Percentiles rank a stretch among this genome's conserved stretches.
Conservation (phyloP, 2,329 filamentous ascomycete species). For the Colletotrichum tabaci region DNA sequence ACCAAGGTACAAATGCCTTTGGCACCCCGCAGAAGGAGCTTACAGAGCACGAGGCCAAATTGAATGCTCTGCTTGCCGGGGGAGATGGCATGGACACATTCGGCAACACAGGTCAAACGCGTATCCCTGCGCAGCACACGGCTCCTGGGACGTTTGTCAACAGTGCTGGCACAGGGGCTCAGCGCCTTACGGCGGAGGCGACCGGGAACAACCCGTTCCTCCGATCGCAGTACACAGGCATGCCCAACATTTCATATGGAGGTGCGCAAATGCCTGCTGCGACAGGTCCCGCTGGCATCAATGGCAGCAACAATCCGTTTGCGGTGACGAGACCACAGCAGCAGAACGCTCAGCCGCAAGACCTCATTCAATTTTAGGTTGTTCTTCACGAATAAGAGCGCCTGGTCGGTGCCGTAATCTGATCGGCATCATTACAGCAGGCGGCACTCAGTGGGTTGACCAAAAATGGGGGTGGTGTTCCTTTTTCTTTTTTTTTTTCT, state of each 20-base stretch:
- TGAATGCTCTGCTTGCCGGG: slow-evolving; percentile 87
- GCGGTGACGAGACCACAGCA: slow-evolving; percentile 66
- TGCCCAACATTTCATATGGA: slow-evolving; percentile 73
- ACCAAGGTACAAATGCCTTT: slow-evolving; percentile 27
- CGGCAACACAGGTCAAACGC: slow-evolving; percentile 95
- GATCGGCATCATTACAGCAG: slow-evolving; percentile 18
- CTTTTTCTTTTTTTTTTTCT: background rate
- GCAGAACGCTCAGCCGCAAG: slow-evolving; percentile 64
- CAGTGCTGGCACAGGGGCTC: slow-evolving; percentile 87
- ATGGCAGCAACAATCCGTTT: slow-evolving; percentile 73
- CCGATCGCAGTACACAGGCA: slow-evolving; percentile 85
- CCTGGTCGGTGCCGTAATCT: background rate
- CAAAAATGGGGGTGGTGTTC: background rate
- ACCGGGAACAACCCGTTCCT: slow-evolving; percentile 93
- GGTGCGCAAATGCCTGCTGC: slow-evolving; percentile 65
- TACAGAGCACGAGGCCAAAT: slow-evolving; percentile 77
- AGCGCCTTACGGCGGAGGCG: slow-evolving; percentile 77
- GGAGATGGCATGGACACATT: slow-evolving; percentile 98
- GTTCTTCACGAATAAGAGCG: background rate
- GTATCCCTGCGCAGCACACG: slow-evolving; percentile 96
- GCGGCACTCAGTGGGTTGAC: slow-evolving; percentile 10
- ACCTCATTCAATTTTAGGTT: slow-evolving; percentile 74
- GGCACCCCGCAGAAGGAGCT: slow-evolving; percentile 66
- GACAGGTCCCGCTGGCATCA: slow-evolving; percentile 71
- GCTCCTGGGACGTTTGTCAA: slow-evolving; percentile 97